phyloP scores from a whole-genome alignment of 306 rosid species.

The Lathyrus aphaca region DNA sequence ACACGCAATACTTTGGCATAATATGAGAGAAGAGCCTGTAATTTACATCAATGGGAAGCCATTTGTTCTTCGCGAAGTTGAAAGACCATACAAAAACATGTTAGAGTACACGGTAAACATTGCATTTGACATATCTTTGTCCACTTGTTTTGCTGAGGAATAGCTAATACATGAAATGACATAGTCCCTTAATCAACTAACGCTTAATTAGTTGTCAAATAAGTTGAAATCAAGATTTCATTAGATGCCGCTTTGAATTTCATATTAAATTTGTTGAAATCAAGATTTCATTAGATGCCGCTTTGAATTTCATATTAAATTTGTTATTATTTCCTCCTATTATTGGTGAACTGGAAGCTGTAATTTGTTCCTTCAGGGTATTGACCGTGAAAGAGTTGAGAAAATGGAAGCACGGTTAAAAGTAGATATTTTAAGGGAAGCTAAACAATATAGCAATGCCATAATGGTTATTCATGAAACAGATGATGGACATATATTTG shows the following conservation, averaged over 20 bases:
- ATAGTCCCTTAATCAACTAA: slow-evolving; percentile 4
- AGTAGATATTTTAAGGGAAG: slow-evolving; percentile 85
- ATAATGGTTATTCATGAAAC: slow-evolving; percentile 95
- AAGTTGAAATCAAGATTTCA: slow-evolving; percentile 14
- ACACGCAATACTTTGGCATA: slow-evolving; percentile 84
- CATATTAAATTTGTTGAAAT: no score
- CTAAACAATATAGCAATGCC: slow-evolving; percentile 73
- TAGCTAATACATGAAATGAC: slow-evolving; percentile 6
- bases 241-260: slow-evolving; percentile 4
- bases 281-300: slow-evolving; percentile 17
- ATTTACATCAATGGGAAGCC: slow-evolving; percentile 93
- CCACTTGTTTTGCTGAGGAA: background rate
- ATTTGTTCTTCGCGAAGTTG: slow-evolving; percentile 93
- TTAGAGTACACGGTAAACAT: slow-evolving; percentile 78
- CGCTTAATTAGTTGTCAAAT: slow-evolving; percentile 27
- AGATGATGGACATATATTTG: slow-evolving; percentile 75
- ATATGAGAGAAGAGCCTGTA: slow-evolving; percentile 97
- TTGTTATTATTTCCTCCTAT: slow-evolving; percentile 8
- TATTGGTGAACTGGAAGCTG: slow-evolving; percentile 38
- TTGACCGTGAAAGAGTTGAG: slow-evolving; percentile 87
- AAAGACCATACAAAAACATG: slow-evolving; percentile 93
- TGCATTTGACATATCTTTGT: slow-evolving; percentile 25
- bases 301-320: slow-evolving; percentile 24
- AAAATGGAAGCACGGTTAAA: slow-evolving; percentile 89
- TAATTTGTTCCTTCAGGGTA: slow-evolving; percentile 63